phyloP scores from a whole-genome alignment of 768 basidiomycete genomes.

The Suillus americanus region DNA sequence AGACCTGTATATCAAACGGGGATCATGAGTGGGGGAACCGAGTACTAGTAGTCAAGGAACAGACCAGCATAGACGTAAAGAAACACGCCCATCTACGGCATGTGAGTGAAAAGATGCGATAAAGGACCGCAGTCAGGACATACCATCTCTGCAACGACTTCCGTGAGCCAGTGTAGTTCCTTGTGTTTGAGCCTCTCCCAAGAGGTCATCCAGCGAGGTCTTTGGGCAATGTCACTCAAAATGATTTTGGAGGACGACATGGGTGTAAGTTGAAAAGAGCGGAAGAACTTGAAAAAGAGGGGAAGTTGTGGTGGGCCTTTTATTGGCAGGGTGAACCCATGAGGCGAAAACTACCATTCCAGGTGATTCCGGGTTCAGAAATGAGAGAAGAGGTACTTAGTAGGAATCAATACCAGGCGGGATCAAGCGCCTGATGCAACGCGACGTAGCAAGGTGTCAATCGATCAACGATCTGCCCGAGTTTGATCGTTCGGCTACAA shows the following conservation, averaged over 20 bases:
- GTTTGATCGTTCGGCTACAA: background rate
- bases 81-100: constrained; percentile 54
- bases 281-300: background rate
- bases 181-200: constrained; percentile 54
- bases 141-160: constrained; percentile 64
- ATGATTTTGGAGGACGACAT: constrained; percentile 33
- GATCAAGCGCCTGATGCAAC: background rate
- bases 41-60: constrained; percentile 9
- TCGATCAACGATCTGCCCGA: background rate
- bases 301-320: background rate
- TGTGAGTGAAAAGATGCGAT: constrained; percentile 7
- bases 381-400: background rate
- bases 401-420: background rate
- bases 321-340: background rate
- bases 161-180: constrained; percentile 51
- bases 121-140: constrained; percentile 6
- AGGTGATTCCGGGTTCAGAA: background rate
- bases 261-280: background rate
- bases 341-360: background rate
- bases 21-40: background rate
- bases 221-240: constrained; percentile 42
- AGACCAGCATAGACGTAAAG: constrained; percentile 56
- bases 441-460: background rate
- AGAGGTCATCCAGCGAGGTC: constrained; percentile 36
- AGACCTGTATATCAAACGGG: constrained; percentile 37